Conservation (phyloP, 306 rosid species). For the Quercus rubra region DNA sequence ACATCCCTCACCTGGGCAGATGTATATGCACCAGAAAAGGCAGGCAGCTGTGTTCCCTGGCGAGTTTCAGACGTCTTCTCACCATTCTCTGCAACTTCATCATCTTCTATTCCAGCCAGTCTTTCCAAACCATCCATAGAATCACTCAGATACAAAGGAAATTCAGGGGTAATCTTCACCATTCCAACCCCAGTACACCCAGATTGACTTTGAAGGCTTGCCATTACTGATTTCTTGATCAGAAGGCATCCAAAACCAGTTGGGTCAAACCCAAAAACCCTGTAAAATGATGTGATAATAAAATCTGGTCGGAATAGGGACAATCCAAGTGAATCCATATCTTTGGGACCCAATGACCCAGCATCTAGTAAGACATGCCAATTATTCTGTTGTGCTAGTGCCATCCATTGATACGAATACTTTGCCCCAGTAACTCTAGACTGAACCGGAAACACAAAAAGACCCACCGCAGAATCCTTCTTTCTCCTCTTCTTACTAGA, state of each 20-base stretch:
- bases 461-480: constrained; percentile 88
- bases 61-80: constrained; percentile 58
- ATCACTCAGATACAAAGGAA: constrained; percentile 83
- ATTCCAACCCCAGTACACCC: constrained; percentile 95
- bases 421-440: constrained; percentile 93
- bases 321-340: constrained; percentile 95
- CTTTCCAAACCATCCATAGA: constrained; percentile 80
- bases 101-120: constrained; percentile 60
- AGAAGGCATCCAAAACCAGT: constrained; percentile 96
- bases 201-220: constrained; percentile 80
- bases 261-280: constrained; percentile 95
- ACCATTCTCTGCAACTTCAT: constrained; percentile 40
- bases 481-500: constrained; percentile 76
- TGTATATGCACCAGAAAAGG: constrained; percentile 88
- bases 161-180: constrained; percentile 93
- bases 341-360: constrained; percentile 86
- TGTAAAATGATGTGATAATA: constrained; percentile 86
- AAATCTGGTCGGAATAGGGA: constrained; percentile 96
- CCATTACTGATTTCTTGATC: constrained; percentile 87
- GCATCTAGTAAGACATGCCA: constrained; percentile 92
- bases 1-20: constrained; percentile 93
- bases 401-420: constrained; percentile 99
- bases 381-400: constrained; percentile 84
- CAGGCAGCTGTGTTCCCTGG: constrained; percentile 72
- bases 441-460: constrained; percentile 94